These are phyloP conservation scores for Rostrohypoxylon terebratum DNA, from an alignment of 495 filamentous ascomycete genomes.

Conservation along the genomic window DNA sequence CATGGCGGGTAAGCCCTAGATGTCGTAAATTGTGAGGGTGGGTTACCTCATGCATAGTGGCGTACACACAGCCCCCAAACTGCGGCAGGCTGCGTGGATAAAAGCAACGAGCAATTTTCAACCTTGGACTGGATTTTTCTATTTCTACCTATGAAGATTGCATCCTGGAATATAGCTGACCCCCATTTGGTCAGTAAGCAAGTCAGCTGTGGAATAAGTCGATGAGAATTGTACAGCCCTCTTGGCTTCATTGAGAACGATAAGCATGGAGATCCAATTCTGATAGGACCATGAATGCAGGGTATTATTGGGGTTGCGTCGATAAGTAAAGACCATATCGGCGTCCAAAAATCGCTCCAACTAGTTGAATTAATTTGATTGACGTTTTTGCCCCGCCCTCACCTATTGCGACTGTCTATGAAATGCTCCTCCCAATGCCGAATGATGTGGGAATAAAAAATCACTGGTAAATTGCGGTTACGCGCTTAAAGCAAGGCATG, in stretches of 20 bases:
- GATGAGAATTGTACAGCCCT: not conserved
- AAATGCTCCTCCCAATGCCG: conserved; percentile 4
- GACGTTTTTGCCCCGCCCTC: conserved; percentile 9
- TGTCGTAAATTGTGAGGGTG: not conserved
- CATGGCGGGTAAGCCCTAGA: not conserved
- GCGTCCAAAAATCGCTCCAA: conserved; percentile 16
- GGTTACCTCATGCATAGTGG: not conserved
- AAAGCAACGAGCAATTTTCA: not conserved
- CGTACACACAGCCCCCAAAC: not conserved
- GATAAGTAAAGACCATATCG: conserved; percentile 11
- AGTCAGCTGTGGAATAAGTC: not conserved
- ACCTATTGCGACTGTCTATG: conserved; percentile 8
- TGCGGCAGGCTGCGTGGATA: not conserved
- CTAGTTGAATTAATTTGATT: conserved; percentile 13
- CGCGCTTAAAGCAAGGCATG: conserved; percentile 82
- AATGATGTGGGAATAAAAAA: not conserved
- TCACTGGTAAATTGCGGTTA: conserved; percentile 38
- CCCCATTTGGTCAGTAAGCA: not conserved
- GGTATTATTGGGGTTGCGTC: conserved; percentile 30
- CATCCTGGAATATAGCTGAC: conserved; percentile 1
- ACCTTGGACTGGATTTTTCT: not conserved
- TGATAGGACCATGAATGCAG: conserved; percentile 1
- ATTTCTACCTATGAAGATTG: conserved; percentile 1
- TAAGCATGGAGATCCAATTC: not conserved
- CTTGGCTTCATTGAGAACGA: not conserved